phyloP scores from a whole-genome alignment of 148 eudicot genomes.

The Bassia scoparia region DNA sequence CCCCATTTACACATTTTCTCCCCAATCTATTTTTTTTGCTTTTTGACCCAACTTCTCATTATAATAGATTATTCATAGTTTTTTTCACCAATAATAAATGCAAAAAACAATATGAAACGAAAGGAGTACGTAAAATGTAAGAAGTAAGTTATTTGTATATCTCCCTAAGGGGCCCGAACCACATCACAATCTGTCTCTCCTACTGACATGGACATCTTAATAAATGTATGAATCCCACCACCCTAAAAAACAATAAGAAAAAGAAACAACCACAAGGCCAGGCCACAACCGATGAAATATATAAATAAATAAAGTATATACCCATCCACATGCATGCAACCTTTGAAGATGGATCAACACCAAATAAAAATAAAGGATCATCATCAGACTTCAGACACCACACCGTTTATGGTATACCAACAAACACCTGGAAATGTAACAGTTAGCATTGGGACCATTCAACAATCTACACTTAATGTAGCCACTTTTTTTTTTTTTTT shows the following conservation, averaged over 20 bases:
- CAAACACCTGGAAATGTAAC: constrained; percentile 6
- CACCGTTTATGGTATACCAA: background rate
- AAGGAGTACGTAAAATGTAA: too few species aligned
- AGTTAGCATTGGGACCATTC: constrained; percentile 33
- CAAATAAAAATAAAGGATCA: background rate
- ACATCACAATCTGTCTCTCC: too few species aligned
- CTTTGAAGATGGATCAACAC: constrained; percentile 10
- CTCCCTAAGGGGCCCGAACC: too few species aligned
- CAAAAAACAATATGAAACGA: too few species aligned
- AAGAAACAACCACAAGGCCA: background rate
- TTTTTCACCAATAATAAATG: too few species aligned
- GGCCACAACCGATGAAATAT: background rate
- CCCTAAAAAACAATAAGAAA: background rate
- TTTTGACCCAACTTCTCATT: too few species aligned
- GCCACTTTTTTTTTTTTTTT: background rate
- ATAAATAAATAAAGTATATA: background rate
- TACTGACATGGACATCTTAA: too few species aligned
- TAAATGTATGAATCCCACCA: too few species aligned
- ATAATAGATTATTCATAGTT: too few species aligned
- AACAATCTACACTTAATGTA: constrained; percentile 7
- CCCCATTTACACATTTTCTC: too few species aligned
- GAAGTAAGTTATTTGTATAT: too few species aligned
- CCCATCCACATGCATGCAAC: constrained; percentile 19
- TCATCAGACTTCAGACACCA: background rate
- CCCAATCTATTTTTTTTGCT: too few species aligned